Base-by-base conservation (phyloP, 2,329 filamentous ascomycete genomes). In the Leptosphaerulina australis region DNA sequence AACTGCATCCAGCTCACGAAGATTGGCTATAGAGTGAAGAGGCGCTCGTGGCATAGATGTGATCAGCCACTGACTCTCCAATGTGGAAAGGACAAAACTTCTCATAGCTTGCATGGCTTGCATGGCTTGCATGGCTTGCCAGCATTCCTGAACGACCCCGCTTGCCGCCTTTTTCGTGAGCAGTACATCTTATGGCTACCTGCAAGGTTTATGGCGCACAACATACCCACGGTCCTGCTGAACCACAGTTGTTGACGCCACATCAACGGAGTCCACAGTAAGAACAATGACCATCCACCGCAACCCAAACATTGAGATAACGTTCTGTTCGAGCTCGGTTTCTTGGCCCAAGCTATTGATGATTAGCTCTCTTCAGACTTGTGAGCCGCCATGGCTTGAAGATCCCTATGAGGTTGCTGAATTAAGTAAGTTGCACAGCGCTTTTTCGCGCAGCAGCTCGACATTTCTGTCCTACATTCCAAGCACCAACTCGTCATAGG, bases 21-120 rank as follows among this genome's bases (percentile, higher is more conserved):
- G 40, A 58, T 59, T 54, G 50, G 55, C 35, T 24, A 44, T 33
- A 35, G 41, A 41, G 50, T 47, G 33, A 31, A 38, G 46, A 20
- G 46, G 53, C 51, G 58, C 55, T 58, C 39, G 46, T 55, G 55
- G 58, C 51, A 45, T 40, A 45, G 44, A 54, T 49, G 44, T 52
- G 52, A 61, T 61, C 53, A 40, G 38, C 59, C 14, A 44, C 24
- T 45, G 48, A 51, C 37, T 40, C 11, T 30, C 31, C 31, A 15
- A 41, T 41, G 30, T 41, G 20, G 26, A 28, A 20, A 14, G 20
- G 17, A 31, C 11, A 30, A 22, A 26, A 35, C 47, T 35, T 51
- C 14, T 18, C 36, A 45, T 41, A 31, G 47, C 35, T 29, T 35
- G 12, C 15, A n/a, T n/a, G n/a, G n/a, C n/a, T n/a, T n/a, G n/a